Evolutionary conservation across 768 basidiomycete genomes (phyloP).

Genomic region (Lentinus tigrinus): DNA sequence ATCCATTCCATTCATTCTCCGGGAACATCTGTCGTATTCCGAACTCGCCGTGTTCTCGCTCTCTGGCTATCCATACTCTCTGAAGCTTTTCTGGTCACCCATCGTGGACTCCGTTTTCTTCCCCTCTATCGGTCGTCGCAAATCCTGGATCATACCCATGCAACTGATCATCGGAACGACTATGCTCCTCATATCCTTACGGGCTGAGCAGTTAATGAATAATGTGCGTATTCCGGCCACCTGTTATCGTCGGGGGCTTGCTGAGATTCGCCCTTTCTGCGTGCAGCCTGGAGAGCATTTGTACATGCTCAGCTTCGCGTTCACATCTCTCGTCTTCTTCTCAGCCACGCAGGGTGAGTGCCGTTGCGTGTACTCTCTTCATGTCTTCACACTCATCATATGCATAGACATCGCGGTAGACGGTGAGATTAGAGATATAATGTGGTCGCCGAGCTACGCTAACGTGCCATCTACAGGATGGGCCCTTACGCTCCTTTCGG

Average conservation of each 20-base stretch:
- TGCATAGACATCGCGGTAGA: conserved; percentile 92
- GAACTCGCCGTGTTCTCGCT: conserved; percentile 94
- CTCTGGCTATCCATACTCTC: conserved; percentile 91
- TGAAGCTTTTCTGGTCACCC: conserved; percentile 97
- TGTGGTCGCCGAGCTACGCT: conserved; percentile 32
- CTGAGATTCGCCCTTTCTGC: neutral
- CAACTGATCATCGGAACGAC: conserved; percentile 84
- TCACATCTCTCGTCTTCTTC: conserved; percentile 88
- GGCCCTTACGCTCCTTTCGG: conserved; percentile 84
- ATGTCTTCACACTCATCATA: conserved; percentile 16
- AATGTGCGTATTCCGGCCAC: conserved; percentile 48
- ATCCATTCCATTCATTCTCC: conserved; percentile 93
- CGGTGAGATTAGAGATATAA: conserved; percentile 48
- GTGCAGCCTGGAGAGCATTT: conserved; percentile 80
- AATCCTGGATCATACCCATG: conserved; percentile 99
- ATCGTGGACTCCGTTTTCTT: conserved; percentile 92
- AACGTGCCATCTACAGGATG: conserved; percentile 51
- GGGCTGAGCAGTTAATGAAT: conserved; percentile 74
- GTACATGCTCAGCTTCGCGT: conserved; percentile 72
- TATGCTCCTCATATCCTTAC: conserved; percentile 75
- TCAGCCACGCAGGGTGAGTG: conserved; percentile 92
- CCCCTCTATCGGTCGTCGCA: conserved; percentile 83
- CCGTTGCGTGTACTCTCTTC: neutral
- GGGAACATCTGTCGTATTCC: conserved; percentile 94
- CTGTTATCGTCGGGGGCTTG: conserved; percentile 7